phyloP scores from a whole-genome alignment of 345 rosid species.

The Eucalyptus pumila region DNA sequence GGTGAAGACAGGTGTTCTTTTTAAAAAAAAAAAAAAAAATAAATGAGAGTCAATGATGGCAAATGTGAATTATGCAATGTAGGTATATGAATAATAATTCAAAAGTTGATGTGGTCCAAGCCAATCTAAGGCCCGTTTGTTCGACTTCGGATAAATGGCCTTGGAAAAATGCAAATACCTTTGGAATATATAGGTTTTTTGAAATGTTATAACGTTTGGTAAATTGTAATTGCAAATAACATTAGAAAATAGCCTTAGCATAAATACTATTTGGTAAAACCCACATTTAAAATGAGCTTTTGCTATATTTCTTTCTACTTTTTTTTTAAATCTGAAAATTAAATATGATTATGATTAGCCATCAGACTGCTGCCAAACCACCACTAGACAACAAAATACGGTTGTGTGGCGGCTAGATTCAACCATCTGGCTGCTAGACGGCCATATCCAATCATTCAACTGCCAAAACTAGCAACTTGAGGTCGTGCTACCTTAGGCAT shows the following conservation, averaged over 20 bases:
- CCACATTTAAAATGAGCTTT: too few relatives aligned
- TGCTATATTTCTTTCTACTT: too few relatives aligned
- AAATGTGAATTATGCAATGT: not conserved
- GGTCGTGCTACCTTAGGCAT: accelerated
- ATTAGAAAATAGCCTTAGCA: too few relatives aligned
- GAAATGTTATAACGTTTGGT: accelerated
- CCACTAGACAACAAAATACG: accelerated
- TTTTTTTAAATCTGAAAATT: too few relatives aligned
- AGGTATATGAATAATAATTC: not conserved
- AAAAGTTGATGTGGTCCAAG: not conserved
- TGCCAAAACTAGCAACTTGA: accelerated
- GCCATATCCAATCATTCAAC: accelerated
- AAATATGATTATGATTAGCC: accelerated
- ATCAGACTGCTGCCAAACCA: accelerated
- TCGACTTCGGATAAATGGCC: too few relatives aligned
- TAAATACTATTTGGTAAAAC: too few relatives aligned
- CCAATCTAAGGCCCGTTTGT: not conserved
- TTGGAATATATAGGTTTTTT: accelerated
- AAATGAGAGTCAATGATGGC: not conserved
- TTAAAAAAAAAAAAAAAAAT: too few relatives aligned
- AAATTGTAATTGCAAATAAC: too few relatives aligned
- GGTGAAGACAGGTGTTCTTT: not conserved
- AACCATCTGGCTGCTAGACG: accelerated
- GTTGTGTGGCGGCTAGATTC: accelerated
- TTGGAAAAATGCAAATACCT: too few relatives aligned